Conservation (phyloP, 2,329 filamentous ascomycete genomes). For the Aspergillus sojae region DNA sequence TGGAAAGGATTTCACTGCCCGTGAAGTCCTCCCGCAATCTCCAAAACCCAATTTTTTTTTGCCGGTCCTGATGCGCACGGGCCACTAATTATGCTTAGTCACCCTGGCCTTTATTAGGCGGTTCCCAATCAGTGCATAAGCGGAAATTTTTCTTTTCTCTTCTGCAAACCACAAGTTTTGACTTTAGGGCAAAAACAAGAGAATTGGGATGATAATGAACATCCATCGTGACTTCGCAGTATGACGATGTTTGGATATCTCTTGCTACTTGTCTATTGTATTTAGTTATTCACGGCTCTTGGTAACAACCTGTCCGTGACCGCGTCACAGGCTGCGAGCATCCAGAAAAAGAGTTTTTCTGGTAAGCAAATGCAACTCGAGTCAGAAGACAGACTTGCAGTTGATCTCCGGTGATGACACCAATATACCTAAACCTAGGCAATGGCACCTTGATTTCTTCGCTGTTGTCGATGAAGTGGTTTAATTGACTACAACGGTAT, state of each 20-base stretch:
- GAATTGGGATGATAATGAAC: constrained; percentile 20
- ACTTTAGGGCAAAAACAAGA: constrained; percentile 1
- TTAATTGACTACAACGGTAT: constrained; percentile 94
- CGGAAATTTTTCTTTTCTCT: constrained; percentile 18
- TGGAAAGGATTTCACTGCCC: not conserved
- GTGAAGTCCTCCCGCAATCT: not conserved
- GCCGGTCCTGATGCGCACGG: constrained; percentile 15
- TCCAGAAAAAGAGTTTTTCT: constrained; percentile 23
- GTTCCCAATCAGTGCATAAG: constrained; percentile 12
- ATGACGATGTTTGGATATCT: constrained; percentile 19
- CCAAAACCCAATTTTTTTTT: constrained; percentile 13
- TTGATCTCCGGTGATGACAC: constrained; percentile 50
- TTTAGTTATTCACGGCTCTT: constrained; percentile 12
- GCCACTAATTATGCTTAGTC: constrained; percentile 22
- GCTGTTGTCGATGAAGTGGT: constrained; percentile 53
- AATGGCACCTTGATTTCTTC: constrained; percentile 55
- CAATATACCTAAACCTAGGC: constrained; percentile 45
- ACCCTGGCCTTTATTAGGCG: constrained; percentile 11
- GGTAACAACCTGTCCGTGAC: constrained; percentile 9
- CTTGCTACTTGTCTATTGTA: constrained; percentile 15
- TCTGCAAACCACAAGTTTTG: constrained; percentile 11
- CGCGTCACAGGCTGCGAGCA: constrained; percentile 12
- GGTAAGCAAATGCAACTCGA: constrained; percentile 23
- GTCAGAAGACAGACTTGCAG: constrained; percentile 18
- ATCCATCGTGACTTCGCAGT: constrained; percentile 11